Base-by-base conservation (phyloP, 177 flowering plant species). In the Vitis hybrid region DNA sequence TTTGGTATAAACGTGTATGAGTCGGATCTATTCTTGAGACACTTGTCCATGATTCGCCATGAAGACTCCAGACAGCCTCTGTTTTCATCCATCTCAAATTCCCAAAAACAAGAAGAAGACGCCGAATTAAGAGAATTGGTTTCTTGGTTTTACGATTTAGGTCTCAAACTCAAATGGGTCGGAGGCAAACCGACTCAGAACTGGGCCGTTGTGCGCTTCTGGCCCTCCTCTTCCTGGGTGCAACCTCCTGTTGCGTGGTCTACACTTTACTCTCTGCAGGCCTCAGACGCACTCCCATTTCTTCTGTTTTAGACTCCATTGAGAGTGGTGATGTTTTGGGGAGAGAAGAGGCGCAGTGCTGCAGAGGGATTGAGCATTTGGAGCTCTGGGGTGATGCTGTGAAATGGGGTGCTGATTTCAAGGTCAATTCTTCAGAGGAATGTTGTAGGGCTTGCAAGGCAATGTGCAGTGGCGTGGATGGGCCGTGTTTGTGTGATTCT, bases 341-440 rank as follows among this genome's bases (percentile, higher is more conserved):
- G n/a, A 18, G 46, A 21, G 60, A 46, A 30, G 69, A 58, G 9
- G 57, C 15, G 9, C 15, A 27, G 56, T 74, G 77, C 55, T 74
- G 77, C 30, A 35, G 73, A 74, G 77, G 77, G 32, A 60, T 74
- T 51, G 74, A 74, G 32, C 52, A 69, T 50, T 17, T 70, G 73
- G 77, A 74, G 72, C 54, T 74, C 1, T 74, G 77, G 77, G 77
- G 77, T 18, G 66, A 64, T 70, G 77, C 74, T 13, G 77, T 74
- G 73, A 74, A 65, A 32, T 70, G 73, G 77, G 77, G 77, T 58
- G 27, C 73, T 30, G 17, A 74, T 10, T 70, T 69, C 54, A 74
- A 66, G 73, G 20, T 70, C 35, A 49, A 58, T 65, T 70, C 77
- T 51, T 57, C 77, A 5, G 24, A 58, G 60, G 70, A 70, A 11